A percentile compares a stretch with the other conserved stretches of the same genome.
These are phyloP conservation scores for Gynochthodes officinalis DNA, from an alignment of 257 asterid species.

Conservation along the genomic window DNA sequence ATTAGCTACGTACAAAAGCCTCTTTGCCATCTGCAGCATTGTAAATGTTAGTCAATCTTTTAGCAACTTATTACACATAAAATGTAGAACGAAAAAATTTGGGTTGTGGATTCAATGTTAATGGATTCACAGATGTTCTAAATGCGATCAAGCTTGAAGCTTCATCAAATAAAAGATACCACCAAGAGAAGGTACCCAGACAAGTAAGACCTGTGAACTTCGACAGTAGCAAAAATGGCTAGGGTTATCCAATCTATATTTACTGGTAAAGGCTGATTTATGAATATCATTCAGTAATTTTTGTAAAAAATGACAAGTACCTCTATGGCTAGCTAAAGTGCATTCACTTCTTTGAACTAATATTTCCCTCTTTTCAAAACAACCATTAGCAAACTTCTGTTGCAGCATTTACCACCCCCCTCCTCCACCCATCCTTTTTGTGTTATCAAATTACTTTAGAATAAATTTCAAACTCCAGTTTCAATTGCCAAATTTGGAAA, in stretches of 20 bases:
- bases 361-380: background rate
- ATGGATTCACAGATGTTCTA: background rate
- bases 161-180: background rate
- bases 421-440: background rate
- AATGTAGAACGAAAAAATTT: slow-evolving; percentile 21
- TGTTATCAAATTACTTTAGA: background rate
- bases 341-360: background rate
- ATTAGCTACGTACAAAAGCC: slow-evolving; percentile 76
- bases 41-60: slow-evolving; percentile 21
- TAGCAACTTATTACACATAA: slow-evolving; percentile 16
- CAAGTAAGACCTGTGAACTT: background rate
- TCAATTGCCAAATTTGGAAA: background rate
- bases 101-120: background rate
- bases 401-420: background rate
- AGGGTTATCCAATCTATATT: background rate
- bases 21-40: slow-evolving; percentile 75
- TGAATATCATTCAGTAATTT: background rate
- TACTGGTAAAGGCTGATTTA: background rate
- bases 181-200: background rate
- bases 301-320: background rate
- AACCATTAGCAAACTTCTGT: background rate
- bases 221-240: background rate
- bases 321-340: background rate
- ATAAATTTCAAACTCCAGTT: background rate
- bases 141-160: slow-evolving; percentile 2